phyloP scores from a whole-genome alignment of 78 protist genomes.

The Chrysochromulina tobinii region DNA sequence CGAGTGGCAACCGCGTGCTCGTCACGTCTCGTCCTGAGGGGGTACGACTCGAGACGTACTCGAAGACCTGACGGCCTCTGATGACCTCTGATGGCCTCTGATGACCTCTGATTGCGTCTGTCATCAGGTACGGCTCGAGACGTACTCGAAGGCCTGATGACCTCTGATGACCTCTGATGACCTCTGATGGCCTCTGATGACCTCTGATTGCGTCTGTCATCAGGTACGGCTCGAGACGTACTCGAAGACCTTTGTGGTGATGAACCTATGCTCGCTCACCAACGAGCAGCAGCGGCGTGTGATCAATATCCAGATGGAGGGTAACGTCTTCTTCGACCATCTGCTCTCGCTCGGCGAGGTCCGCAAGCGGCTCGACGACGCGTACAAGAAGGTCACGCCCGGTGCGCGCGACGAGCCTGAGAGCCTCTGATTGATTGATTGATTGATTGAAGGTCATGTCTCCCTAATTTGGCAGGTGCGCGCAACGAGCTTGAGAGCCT shows the following conservation, averaged over 20 bases:
- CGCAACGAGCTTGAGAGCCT: too few relatives aligned
- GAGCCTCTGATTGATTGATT: too few relatives aligned
- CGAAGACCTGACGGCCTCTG: too few relatives aligned
- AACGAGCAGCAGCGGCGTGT: not conserved
- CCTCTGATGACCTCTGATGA: too few relatives aligned
- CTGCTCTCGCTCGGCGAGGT: not conserved
- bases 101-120: too few relatives aligned
- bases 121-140: not conserved
- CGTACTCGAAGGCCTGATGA: not conserved
- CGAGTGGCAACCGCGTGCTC: not conserved
- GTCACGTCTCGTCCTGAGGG: constrained; percentile 1
- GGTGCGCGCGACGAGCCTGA: not conserved
- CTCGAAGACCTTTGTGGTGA: not conserved
- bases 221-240: not conserved
- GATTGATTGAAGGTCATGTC: too few relatives aligned
- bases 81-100: too few relatives aligned
- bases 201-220: too few relatives aligned
- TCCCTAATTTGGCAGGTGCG: too few relatives aligned
- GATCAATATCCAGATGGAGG: not conserved
- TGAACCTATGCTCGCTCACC: not conserved
- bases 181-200: too few relatives aligned
- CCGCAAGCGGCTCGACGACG: not conserved
- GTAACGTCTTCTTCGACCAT: not conserved
- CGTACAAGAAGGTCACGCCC: not conserved
- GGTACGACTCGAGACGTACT: too few relatives aligned